Base-by-base conservation (phyloP, 2,329 filamentous ascomycete species). In the Cladophialophora yegresii region DNA sequence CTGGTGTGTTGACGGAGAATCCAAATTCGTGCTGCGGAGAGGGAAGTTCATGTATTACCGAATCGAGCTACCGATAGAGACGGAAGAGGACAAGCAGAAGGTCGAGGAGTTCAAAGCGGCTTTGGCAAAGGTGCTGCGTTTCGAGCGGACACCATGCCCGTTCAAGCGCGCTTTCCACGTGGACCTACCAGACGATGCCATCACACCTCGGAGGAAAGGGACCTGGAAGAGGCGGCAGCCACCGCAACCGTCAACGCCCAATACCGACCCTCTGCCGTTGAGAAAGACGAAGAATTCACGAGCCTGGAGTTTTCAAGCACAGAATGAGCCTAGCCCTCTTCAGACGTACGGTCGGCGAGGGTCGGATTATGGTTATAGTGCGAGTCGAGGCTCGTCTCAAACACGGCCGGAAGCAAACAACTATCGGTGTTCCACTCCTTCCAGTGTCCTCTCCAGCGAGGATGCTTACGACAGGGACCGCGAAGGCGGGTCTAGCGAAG, bases 1-100 rank as follows among this genome's bases (percentile, higher is more conserved):
- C 74, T 97, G 93, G 93, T 96, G 90, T 75, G 89, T 97, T 33
- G 91, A 96, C 75, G 89, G 91, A 63, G 84, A 88, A 62, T 89
- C 89, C 47, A 92, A 88, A 71, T 96, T 96, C 71, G 89, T 96
- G n/a, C 79, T 97, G 64, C 89, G 93, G 69, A 91, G 96, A 69
- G 84, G 92, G 23, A 86, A 89, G 51, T 89, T 93, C 32, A 89
- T 89, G 50, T 97, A 95, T 76, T 96, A 95, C 84, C 87, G 93
- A 68, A 95, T 97, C 72, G 93, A 97, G 73, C 79, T 97, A 5
- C 90, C 92, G 0, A 83, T 86, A 16, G 81, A 82, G 40, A 85
- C 85, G 0, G 79, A 84, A 1, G 85, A 89, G 23, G 88, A 93
- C 67, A 81, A 84, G 68, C 78, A 81, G 50, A 84, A 85, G 69